Evolutionary conservation across 1,284 basidiomycete species (phyloP).

Genomic region (Pterulicium gracile): DNA sequence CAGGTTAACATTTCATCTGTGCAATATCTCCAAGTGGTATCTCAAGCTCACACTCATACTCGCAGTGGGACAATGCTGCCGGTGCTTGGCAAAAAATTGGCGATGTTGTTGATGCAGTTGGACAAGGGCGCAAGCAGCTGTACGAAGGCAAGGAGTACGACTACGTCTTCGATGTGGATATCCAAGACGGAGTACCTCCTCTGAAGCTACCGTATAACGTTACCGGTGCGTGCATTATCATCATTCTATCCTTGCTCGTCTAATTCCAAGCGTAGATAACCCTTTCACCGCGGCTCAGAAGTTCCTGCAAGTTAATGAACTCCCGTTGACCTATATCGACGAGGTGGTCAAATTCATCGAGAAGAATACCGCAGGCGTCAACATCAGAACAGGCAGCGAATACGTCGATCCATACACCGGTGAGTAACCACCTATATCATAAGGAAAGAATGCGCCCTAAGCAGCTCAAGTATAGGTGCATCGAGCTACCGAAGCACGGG

Average conservation of each 20-base stretch:
- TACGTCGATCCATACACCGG: constrained; percentile 92
- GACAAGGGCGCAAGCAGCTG: constrained; percentile 78
- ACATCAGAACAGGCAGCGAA: constrained; percentile 45
- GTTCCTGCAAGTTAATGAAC: constrained; percentile 79
- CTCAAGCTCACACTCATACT: constrained; percentile 5
- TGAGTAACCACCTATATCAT: constrained; percentile 14
- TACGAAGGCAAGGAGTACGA: constrained; percentile 93
- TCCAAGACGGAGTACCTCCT: constrained; percentile 86
- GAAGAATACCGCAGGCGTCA: constrained; percentile 77
- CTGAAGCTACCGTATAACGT: constrained; percentile 93
- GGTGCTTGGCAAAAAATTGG: constrained; percentile 88
- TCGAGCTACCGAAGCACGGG: constrained; percentile 45
- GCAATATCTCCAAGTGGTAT: background rate
- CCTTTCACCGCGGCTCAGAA: constrained; percentile 84
- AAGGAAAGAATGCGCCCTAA: constrained; percentile 6
- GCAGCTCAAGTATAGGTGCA: constrained; percentile 29
- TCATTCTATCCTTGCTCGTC: constrained; percentile 4
- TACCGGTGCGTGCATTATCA: constrained; percentile 43
- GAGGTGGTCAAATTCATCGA: constrained; percentile 93
- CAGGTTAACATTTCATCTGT: constrained; percentile 43
- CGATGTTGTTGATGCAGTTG: constrained; percentile 91
- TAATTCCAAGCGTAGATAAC: too few species aligned
- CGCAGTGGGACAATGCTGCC: constrained; percentile 65
- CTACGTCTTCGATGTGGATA: constrained; percentile 97
- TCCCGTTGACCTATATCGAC: constrained; percentile 79